Evolutionary conservation across 2,329 filamentous ascomycete genomes (phyloP).

Genomic region (Diaporthe helianthi): DNA sequence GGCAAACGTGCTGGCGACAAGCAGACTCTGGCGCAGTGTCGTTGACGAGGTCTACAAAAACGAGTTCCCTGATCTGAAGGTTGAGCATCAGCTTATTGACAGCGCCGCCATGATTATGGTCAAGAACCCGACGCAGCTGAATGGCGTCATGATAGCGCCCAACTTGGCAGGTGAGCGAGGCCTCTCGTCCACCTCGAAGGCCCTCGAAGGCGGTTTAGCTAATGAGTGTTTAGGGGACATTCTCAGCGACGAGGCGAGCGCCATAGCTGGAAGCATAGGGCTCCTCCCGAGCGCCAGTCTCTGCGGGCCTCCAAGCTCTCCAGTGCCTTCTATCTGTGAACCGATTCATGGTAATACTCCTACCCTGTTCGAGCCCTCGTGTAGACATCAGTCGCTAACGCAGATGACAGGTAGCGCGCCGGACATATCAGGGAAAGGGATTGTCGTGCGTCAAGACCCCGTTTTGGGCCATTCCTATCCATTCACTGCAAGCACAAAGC

Average conservation of each 20-base stretch:
- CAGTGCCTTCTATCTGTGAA: constrained; percentile 29
- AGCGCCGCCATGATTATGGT: constrained; percentile 57
- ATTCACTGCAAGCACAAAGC: constrained; percentile 33
- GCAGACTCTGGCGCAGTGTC: constrained; percentile 55
- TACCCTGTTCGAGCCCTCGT: constrained; percentile 12
- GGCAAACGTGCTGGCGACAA: constrained; percentile 59
- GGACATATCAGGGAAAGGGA: constrained; percentile 27
- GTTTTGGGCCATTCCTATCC: constrained; percentile 32
- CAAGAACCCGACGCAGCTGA: constrained; percentile 53
- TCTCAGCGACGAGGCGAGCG: constrained; percentile 23
- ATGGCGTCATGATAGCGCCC: constrained; percentile 48
- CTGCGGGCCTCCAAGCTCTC: constrained; percentile 22
- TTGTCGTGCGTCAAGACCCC: constrained; percentile 27
- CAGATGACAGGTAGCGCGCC: constrained; percentile 26
- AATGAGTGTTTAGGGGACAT: constrained; percentile 30
- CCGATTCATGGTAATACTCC: constrained; percentile 28
- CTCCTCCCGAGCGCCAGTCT: constrained; percentile 30
- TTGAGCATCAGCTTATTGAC: constrained; percentile 55
- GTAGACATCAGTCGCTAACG: constrained; percentile 27
- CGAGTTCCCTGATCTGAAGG: constrained; percentile 51
- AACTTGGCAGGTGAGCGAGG: constrained; percentile 28
- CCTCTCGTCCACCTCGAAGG: constrained; percentile 27
- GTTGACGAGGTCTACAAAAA: constrained; percentile 49
- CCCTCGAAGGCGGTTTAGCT: constrained; percentile 31
- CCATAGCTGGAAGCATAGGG: constrained; percentile 26